Evolutionary conservation across 352 stramenopile species (phyloP), one percentile per base, ranked within the genome.

Genomic region (Phytopythium chamaehyphon): DNA sequence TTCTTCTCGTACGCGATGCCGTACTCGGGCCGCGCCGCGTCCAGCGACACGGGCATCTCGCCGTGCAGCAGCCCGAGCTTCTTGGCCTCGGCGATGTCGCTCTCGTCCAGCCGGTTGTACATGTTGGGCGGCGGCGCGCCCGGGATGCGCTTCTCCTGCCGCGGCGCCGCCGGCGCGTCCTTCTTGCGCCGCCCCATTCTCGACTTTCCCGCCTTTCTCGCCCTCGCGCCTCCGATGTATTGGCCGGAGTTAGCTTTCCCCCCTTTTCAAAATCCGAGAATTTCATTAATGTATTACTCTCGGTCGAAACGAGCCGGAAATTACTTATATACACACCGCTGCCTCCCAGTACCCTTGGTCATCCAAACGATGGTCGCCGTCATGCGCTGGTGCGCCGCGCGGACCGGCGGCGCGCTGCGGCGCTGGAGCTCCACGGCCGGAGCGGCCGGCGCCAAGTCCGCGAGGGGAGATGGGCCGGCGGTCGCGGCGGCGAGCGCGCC

Each of bases 1-100:
- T 80, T 79, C 62, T 88, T 91, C 55, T 91, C 76, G 64, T 88
- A 86, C 16, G 73, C 81, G 42, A 91, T 63, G 55, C 81, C 81
- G 53, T 80, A 91, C 38, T 88, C 76, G 18, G 66, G 59, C 33
- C 64, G 71, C 0, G 43, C 39, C 10, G 71, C 52, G 53, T 91
- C 81, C 16, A 47, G 23, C 22, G 59, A 76, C 26, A 91, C 57
- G 19, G 69, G 54, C 22, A 88, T 61, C 15, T 71, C 62, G 12
- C 53, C 40, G 12, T 74, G 69, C 50, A 91, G 58, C 24, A 91
- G 43, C 0, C 77, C 76, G 2, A 91, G 57, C 6, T 59, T 47
- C 16, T 51, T 66, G 10, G 77, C 77, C 26, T 86, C 72, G 15
- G 45, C 35, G 35, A 86, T 46, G 57, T 91, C 81, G 31, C 57